Conservation (phyloP, 768 basidiomycete genomes). For the Hygrophorus pudorinus region DNA sequence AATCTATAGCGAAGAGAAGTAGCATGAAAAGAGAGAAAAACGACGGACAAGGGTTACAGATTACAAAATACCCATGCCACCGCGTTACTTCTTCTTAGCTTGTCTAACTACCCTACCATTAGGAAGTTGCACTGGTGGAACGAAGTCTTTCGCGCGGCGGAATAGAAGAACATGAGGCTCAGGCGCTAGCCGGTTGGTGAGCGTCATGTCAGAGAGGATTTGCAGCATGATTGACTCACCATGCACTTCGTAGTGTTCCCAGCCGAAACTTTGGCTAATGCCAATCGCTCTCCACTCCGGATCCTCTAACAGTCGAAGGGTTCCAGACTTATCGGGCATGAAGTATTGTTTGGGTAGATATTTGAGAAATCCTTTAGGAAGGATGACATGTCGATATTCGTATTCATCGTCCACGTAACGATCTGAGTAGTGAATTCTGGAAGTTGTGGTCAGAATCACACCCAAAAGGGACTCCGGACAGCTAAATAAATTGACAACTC, state of each 20-base stretch:
- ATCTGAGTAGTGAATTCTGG: conserved; percentile 84
- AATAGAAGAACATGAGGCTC: conserved; percentile 94
- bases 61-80: neutral
- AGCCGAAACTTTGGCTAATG: conserved; percentile 91
- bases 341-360: conserved; percentile 85
- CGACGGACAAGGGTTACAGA: neutral
- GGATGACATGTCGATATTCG: conserved; percentile 95
- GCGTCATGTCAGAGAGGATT: conserved; percentile 1
- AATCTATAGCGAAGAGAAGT: conserved; percentile 8
- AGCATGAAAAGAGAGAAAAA: neutral
- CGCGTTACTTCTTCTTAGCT: conserved; percentile 30
- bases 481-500: conserved; percentile 13
- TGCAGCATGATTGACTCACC: conserved; percentile 34
- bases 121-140: conserved; percentile 28
- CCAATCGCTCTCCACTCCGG: conserved; percentile 95
- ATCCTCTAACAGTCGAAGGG: conserved; percentile 75
- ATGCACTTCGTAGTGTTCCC: conserved; percentile 98
- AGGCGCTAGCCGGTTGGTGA: conserved; percentile 42
- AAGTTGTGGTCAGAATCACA: conserved; percentile 12
- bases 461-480: conserved; percentile 3
- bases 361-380: conserved; percentile 91
- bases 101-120: conserved; percentile 21
- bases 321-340: conserved; percentile 61
- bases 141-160: conserved; percentile 67
- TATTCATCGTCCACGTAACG: conserved; percentile 86